Conservation (phyloP, 129 eudicot species). For the Arctium lappa region DNA sequence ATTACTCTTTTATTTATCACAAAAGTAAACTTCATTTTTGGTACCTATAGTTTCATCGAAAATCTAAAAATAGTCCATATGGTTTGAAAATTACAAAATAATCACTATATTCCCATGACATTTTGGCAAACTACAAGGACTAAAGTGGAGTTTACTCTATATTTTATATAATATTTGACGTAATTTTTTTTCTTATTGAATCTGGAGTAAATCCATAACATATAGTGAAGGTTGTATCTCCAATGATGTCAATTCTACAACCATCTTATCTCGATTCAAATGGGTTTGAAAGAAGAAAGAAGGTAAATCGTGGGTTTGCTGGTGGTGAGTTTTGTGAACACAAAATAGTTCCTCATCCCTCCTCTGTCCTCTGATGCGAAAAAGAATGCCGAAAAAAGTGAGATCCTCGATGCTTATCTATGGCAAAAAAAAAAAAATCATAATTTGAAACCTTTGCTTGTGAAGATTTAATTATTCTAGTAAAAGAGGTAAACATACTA, state of each 20-base stretch:
- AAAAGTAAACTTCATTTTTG: neutral
- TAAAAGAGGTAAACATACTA: neutral
- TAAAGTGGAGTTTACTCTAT: no score
- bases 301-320: neutral
- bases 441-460: neutral
- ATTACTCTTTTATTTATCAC: neutral
- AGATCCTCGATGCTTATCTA: neutral
- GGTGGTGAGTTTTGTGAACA: neutral
- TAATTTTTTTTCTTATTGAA: no score
- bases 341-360: neutral
- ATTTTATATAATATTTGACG: no score
- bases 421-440: no score
- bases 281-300: neutral
- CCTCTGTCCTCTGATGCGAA: neutral
- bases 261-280: neutral
- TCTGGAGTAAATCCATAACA: neutral
- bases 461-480: neutral
- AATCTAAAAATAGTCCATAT: neutral
- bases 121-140: no score
- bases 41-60: neutral
- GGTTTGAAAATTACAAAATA: neutral
- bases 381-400: neutral
- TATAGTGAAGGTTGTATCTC: neutral
- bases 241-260: neutral
- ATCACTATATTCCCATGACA: neutral